Percentiles rank a stretch among this genome's conserved stretches.
Evolutionary conservation across 2,329 filamentous ascomycete species (phyloP).

Genomic region (Rhexocercosporidium sp.): DNA sequence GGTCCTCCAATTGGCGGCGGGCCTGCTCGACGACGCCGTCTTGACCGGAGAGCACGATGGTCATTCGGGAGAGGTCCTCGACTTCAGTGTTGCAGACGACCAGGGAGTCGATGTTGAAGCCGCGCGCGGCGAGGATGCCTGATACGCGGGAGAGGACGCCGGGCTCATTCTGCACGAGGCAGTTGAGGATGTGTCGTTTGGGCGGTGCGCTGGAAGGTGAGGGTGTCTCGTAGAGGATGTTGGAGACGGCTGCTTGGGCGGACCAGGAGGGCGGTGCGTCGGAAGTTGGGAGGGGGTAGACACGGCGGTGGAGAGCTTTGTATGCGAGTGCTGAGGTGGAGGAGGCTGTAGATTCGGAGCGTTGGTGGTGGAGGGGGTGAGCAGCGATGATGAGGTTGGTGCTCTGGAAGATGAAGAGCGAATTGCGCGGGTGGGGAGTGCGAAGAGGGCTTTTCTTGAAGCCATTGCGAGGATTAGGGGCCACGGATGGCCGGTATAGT

Average conservation of each 20-base stretch:
- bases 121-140: conserved; percentile 91
- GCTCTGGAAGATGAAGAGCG: conserved; percentile 22
- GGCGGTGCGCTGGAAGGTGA: conserved; percentile 80
- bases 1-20: conserved; percentile 89
- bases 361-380: conserved; percentile 33
- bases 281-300: conserved; percentile 81
- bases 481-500: background rate
- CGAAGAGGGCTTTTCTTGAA: conserved; percentile 39
- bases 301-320: conserved; percentile 93
- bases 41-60: conserved; percentile 94
- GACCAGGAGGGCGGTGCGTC: conserved; percentile 81
- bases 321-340: conserved; percentile 95
- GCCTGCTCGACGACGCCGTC: conserved; percentile 98
- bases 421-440: conserved; percentile 35
- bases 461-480: conserved; percentile 35
- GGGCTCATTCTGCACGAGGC: conserved; percentile 97
- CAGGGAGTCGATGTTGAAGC: conserved; percentile 98
- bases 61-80: conserved; percentile 96
- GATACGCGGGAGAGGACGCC: conserved; percentile 96
- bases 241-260: conserved; percentile 92
- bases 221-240: conserved; percentile 98
- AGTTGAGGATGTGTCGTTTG: conserved; percentile 97
- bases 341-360: conserved; percentile 57
- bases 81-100: conserved; percentile 99
- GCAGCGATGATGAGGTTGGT: conserved; percentile 19